Conservation (phyloP, 1,284 basidiomycete genomes). For the Gymnopus androsaceus region DNA sequence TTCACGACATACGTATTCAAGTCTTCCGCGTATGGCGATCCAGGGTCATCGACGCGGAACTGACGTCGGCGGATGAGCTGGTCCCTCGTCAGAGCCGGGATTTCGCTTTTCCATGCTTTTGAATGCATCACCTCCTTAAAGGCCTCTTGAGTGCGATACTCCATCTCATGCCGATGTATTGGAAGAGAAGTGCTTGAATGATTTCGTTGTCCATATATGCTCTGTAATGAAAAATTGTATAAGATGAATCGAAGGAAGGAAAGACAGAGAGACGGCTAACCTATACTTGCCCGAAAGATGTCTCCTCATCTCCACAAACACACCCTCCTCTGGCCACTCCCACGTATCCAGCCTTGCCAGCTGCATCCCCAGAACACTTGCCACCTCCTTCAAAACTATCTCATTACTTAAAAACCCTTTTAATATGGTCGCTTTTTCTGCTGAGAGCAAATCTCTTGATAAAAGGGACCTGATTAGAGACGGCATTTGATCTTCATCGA, state of each 20-base stretch:
- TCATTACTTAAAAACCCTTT: not conserved
- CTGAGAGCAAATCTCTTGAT: not conserved
- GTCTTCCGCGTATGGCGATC: not conserved
- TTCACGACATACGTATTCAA: not conserved
- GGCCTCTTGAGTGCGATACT: not conserved
- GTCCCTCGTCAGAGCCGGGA: not conserved
- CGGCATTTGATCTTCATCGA: not conserved
- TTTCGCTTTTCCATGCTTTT: not conserved
- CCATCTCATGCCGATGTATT: conserved; percentile 5
- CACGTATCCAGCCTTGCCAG: not conserved
- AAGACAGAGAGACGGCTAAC: not conserved
- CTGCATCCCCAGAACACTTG: not conserved
- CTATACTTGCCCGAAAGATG: conserved; percentile 3
- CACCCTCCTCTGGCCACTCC: conserved; percentile 4
- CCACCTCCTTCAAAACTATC: not conserved
- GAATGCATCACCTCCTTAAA: not conserved
- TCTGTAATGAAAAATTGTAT: not conserved
- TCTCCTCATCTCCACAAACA: conserved; percentile 2
- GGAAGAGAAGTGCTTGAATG: conserved; percentile 1
- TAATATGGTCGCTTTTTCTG: not conserved
- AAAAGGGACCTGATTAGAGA: not conserved
- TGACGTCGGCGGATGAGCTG: not conserved
- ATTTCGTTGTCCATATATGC: conserved; percentile 5
- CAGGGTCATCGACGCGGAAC: not conserved
- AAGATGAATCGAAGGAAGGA: not conserved